Conservation (phyloP, 495 filamentous ascomycete genomes). For the Chaetomium fimeti region DNA sequence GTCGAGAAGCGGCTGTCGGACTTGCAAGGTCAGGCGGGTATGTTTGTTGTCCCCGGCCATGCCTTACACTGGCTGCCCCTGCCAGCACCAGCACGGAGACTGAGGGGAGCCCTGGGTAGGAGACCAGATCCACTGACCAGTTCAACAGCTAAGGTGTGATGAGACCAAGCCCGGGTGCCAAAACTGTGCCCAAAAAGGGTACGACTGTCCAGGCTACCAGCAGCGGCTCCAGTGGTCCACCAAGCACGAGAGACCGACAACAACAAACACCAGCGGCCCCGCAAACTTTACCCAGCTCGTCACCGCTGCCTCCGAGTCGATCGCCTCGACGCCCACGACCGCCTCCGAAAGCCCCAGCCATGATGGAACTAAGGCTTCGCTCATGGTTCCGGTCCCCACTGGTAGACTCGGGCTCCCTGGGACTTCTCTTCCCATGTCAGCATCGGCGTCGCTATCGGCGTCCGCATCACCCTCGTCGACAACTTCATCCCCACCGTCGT, state of each 20-base stretch:
- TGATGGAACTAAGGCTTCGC: neutral
- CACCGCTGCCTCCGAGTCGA: slow-evolving; percentile 36
- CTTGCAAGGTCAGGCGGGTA: slow-evolving; percentile 38
- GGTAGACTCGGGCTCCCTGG: neutral
- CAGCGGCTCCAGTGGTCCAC: slow-evolving; percentile 41
- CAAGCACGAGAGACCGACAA: slow-evolving; percentile 33
- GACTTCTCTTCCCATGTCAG: slow-evolving; percentile 4
- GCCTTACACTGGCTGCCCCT: neutral
- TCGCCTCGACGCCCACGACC: slow-evolving; percentile 17
- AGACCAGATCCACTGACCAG: slow-evolving; percentile 17
- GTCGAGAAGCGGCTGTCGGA: slow-evolving; percentile 37
- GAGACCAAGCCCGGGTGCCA: slow-evolving; percentile 35
- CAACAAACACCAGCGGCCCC: slow-evolving; percentile 26
- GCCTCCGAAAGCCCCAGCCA: neutral
- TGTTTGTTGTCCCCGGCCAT: slow-evolving; percentile 8
- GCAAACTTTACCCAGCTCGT: slow-evolving; percentile 38
- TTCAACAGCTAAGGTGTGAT: slow-evolving; percentile 35
- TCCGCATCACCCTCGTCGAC: slow-evolving; percentile 13
- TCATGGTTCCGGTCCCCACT: neutral
- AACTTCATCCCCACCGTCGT: slow-evolving; percentile 17
- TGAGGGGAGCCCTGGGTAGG: neutral
- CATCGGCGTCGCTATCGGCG: slow-evolving; percentile 3
- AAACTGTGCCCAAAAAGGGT: slow-evolving; percentile 36
- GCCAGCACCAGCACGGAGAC: neutral
- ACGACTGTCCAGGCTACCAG: slow-evolving; percentile 39